These are phyloP conservation scores for Schoenoplectus tabernaemontani DNA, from an alignment of 202 grass and related monocot genomes.

Conservation along the genomic window DNA sequence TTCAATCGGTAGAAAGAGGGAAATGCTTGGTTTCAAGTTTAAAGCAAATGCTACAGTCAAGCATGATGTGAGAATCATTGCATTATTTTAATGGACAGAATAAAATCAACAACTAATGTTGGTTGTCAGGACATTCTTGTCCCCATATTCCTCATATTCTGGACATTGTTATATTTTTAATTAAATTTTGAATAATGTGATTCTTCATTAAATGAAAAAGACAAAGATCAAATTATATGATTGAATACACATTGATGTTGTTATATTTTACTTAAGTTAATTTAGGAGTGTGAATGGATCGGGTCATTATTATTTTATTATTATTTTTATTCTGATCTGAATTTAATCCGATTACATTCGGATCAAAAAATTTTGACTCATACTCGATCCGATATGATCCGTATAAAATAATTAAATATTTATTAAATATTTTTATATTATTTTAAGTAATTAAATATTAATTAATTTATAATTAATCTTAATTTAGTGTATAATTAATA, in stretches of 20 bases:
- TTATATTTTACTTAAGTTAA: neutral
- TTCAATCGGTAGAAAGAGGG: too few species aligned
- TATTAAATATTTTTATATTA: too few species aligned
- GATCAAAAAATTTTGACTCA: too few species aligned
- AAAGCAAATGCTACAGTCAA: neutral
- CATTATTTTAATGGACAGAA: conserved; percentile 15
- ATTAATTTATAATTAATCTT: too few species aligned
- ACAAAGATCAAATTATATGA: neutral
- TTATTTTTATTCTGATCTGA: too few species aligned
- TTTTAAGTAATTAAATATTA: too few species aligned
- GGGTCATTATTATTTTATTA: too few species aligned
- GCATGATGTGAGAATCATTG: neutral
- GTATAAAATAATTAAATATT: too few species aligned
- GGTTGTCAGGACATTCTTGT: conserved; percentile 14
- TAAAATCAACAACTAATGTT: conserved; percentile 13
- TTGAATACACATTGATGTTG: neutral
- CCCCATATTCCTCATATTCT: neutral
- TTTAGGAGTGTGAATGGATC: too few species aligned
- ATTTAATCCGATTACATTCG: too few species aligned
- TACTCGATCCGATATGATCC: too few species aligned
- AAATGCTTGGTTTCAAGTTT: neutral
- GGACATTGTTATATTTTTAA: neutral
- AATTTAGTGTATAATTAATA: too few species aligned
- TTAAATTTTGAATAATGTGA: neutral
- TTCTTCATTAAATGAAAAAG: neutral